Percentiles rank a stretch among this genome's conserved stretches.
Evolutionary conservation across 352 stramenopile species (phyloP).

Genomic region (Pythium guiyangense): DNA sequence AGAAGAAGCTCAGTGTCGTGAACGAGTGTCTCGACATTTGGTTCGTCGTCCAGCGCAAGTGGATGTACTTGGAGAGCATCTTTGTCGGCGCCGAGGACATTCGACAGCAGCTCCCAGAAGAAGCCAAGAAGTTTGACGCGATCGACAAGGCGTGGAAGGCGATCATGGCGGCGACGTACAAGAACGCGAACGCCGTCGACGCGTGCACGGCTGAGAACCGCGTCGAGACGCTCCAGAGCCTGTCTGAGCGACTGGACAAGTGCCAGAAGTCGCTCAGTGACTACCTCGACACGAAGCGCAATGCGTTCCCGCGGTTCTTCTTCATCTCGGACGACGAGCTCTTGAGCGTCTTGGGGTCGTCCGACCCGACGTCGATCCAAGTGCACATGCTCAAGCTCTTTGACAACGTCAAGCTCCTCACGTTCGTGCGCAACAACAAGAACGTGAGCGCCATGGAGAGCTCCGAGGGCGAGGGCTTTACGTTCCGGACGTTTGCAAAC

Average conservation of each 20-base stretch:
- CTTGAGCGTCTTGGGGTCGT: slow-evolving; percentile 88
- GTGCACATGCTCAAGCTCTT: slow-evolving; percentile 95
- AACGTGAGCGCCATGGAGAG: slow-evolving; percentile 88
- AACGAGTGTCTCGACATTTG: slow-evolving; percentile 91
- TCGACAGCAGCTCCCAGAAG: slow-evolving; percentile 89
- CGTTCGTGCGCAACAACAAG: slow-evolving; percentile 88
- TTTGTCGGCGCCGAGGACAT: slow-evolving; percentile 93
- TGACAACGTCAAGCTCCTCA: slow-evolving; percentile 92
- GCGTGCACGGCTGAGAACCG: slow-evolving; percentile 87
- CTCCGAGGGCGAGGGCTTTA: slow-evolving; percentile 89
- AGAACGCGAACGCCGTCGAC: slow-evolving; percentile 90
- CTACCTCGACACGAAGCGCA: slow-evolving; percentile 89
- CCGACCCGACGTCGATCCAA: slow-evolving; percentile 90
- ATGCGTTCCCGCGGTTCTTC: slow-evolving; percentile 92
- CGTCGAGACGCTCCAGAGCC: slow-evolving; percentile 82
- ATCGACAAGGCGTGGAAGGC: slow-evolving; percentile 92
- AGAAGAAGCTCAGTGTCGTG: slow-evolving; percentile 87
- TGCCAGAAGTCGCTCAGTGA: slow-evolving; percentile 90
- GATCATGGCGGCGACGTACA: slow-evolving; percentile 90
- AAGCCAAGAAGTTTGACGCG: slow-evolving; percentile 92
- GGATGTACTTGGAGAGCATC: slow-evolving; percentile 95
- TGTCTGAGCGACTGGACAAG: slow-evolving; percentile 88
- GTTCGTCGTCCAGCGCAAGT: slow-evolving; percentile 93
- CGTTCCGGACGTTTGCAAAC: slow-evolving; percentile 63
- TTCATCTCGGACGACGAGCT: slow-evolving; percentile 95